phyloP scores from a whole-genome alignment of 306 rosid species.

The Castanea sativa region DNA sequence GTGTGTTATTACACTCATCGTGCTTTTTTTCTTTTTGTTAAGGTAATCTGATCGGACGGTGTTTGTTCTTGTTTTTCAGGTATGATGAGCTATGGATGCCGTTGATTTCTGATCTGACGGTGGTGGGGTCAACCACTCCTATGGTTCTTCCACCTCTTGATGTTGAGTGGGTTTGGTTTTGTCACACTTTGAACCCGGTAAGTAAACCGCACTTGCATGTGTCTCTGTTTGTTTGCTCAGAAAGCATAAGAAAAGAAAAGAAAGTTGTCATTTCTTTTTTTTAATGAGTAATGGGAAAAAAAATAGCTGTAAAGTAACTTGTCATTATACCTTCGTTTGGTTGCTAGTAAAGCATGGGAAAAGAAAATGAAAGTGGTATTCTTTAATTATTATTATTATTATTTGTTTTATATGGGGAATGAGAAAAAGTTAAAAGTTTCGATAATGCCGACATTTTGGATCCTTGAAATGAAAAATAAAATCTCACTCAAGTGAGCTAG shows the following conservation, averaged over 20 bases:
- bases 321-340: too few species aligned
- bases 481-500: too few species aligned
- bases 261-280: neutral
- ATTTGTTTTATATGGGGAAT: too few species aligned
- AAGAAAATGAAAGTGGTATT: too few species aligned
- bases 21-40: neutral
- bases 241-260: neutral
- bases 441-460: neutral
- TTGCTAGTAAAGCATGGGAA: too few species aligned
- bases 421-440: too few species aligned
- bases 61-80: conserved; percentile 36
- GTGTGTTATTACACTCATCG: too few species aligned
- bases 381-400: too few species aligned
- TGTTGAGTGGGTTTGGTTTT: conserved; percentile 94
- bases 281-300: neutral
- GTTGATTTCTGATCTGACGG: conserved; percentile 75
- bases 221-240: conserved; percentile 7
- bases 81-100: conserved; percentile 89
- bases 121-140: conserved; percentile 38
- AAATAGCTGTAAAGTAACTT: neutral
- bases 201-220: neutral
- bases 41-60: conserved; percentile 22
- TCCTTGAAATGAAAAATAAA: neutral
- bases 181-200: conserved; percentile 76
- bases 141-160: conserved; percentile 78